Evolutionary conservation across 2,329 filamentous ascomycete species (phyloP).

Genomic region (Nigrospora sphaerica): DNA sequence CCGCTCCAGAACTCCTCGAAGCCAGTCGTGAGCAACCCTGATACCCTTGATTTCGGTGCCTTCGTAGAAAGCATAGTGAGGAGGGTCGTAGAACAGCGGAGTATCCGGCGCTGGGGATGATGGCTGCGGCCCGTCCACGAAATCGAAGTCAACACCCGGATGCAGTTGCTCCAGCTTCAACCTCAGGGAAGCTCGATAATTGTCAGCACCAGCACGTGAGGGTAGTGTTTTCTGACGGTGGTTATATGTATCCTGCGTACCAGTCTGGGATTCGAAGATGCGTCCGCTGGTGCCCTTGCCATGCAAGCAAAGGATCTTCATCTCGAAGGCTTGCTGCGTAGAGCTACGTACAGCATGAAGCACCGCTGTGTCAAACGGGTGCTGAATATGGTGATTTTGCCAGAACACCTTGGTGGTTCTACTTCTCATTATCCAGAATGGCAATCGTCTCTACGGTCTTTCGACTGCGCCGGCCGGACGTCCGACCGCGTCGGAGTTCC

Average conservation of each 20-base stretch:
- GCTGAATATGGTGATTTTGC: no score
- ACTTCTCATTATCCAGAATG: no score
- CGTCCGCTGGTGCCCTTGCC: slow-evolving; percentile 1
- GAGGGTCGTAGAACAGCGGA: slow-evolving; percentile 3
- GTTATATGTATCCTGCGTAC: neutral
- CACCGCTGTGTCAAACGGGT: no score
- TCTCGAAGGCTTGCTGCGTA: neutral
- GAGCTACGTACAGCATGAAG: no score
- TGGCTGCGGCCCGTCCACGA: slow-evolving; percentile 10
- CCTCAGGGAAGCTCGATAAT: neutral
- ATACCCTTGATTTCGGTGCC: slow-evolving; percentile 16
- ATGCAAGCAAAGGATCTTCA: slow-evolving; percentile 1
- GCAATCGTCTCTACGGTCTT: no score
- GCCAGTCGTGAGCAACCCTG: slow-evolving; percentile 24
- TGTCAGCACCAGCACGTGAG: neutral
- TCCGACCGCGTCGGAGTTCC: no score
- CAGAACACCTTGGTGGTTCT: no score
- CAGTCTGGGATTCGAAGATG: slow-evolving; percentile 1
- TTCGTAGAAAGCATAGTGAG: slow-evolving; percentile 12
- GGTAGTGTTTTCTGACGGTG: neutral
- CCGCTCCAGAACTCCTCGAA: slow-evolving; percentile 22
- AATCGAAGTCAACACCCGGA: slow-evolving; percentile 11
- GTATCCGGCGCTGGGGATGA: slow-evolving; percentile 4
- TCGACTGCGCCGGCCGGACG: no score
- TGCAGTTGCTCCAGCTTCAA: neutral